Conservation (phyloP, 148 eudicot genomes). For the Camellia japonica region DNA sequence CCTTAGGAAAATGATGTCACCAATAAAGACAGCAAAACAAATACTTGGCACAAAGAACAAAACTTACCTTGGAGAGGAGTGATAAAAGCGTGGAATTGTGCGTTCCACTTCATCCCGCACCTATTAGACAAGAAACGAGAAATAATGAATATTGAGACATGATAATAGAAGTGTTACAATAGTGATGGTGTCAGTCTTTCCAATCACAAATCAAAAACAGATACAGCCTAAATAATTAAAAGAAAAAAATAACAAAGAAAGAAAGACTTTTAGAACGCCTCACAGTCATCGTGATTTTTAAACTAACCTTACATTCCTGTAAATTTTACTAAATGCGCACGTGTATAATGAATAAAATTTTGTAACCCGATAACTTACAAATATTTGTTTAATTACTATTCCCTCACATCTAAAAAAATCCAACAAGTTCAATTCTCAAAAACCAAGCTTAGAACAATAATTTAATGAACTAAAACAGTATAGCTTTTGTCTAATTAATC, state of each 20-base stretch:
- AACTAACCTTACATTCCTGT: background rate
- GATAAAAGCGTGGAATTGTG: conserved; percentile 21
- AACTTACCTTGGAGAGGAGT: conserved; percentile 50
- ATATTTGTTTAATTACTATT: background rate
- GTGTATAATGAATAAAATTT: background rate
- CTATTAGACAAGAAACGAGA: conserved; percentile 29
- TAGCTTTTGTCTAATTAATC: background rate
- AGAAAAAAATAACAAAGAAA: background rate
- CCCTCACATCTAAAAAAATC: background rate
- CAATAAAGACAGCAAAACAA: background rate
- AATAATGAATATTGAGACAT: background rate
- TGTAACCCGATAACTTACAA: background rate
- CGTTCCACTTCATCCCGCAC: conserved; percentile 64
- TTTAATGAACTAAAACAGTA: background rate
- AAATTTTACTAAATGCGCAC: background rate
- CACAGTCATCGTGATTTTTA: background rate
- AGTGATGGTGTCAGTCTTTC: background rate
- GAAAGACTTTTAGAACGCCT: background rate
- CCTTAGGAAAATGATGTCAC: background rate
- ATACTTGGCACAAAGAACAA: conserved; percentile 15
- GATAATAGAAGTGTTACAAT: background rate
- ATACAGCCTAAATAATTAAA: background rate
- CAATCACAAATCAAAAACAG: background rate
- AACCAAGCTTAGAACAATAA: background rate
- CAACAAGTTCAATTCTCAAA: conserved; percentile 1